Base-by-base conservation (phyloP, 148 eudicot genomes). In the Camellia japonica region DNA sequence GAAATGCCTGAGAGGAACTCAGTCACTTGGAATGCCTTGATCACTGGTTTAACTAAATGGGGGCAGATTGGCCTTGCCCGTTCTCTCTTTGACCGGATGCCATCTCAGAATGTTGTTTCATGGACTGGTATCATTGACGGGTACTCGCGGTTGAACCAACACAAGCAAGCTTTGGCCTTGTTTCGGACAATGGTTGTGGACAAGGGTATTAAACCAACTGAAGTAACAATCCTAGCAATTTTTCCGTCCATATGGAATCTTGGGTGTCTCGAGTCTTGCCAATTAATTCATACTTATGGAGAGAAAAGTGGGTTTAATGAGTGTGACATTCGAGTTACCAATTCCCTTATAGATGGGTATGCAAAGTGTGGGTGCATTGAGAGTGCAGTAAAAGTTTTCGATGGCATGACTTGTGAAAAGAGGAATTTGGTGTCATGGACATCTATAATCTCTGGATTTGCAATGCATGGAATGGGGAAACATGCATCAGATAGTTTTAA, bases 11-110 rank as follows among this genome's bases (percentile, higher is more conserved):
- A 30, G 38, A 30, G 38, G 38, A 30, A 30, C 83, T 79, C 70
- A 56, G 93, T 92, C 10, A 83, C 91, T 42, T 92, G 96, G 96
- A 92, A 92, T 86, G 92, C 83, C 42, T 70, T 92, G 86, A 68
- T 90, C 11, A 90, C 91, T 70, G 97, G 94, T 19, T 87, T 88
- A 55, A 78, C 84, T 19, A 87, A 79, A 54, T 80, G 85, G 88
- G 90, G 92, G 15, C 78, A 85, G 44, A 59, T 92, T 8, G 75
- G 74, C 3, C 66, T 75, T 15, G 97, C 92, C 19, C 76, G 85
- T 61, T 61, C 61, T 44, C 60, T 90, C 73, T 92, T 92, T 83
- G 97, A 92, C 94, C 19, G 88, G 88, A 1, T 30, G 38, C 38
- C 38, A 30, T 30, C 38, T 1, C 38, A 30, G 38, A 30, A 30